These are phyloP conservation scores for Ramaria sp. DNA, from an alignment of 768 basidiomycete genomes.

Conservation along the genomic window DNA sequence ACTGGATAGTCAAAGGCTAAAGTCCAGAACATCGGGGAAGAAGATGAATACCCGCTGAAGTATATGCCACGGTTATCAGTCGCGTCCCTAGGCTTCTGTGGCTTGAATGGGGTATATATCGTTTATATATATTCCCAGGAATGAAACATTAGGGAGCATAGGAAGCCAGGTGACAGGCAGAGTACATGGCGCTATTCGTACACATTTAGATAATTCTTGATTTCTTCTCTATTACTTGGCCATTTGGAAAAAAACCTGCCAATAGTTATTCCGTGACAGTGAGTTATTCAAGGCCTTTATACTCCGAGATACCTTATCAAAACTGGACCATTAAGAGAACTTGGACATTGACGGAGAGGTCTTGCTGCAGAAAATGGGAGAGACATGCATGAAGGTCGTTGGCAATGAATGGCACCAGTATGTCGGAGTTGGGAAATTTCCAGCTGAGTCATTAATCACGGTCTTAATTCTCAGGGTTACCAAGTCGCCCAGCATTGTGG, in stretches of 20 bases:
- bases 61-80: too few relatives aligned
- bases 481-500: not conserved
- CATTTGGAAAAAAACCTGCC: too few relatives aligned
- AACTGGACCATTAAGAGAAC: too few relatives aligned
- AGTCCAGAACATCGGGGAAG: not conserved
- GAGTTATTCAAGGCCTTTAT: too few relatives aligned
- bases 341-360: not conserved
- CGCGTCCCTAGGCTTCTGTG: too few relatives aligned
- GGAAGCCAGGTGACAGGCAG: not conserved
- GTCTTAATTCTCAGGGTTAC: too few relatives aligned
- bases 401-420: not conserved
- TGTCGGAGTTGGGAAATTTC: not conserved
- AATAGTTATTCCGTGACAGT: too few relatives aligned
- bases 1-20: not conserved
- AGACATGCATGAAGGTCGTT: not conserved
- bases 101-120: too few relatives aligned
- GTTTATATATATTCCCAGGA: not conserved
- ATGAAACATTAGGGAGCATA: not conserved
- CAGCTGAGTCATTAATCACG: too few relatives aligned
- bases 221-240: too few relatives aligned
- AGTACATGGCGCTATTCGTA: not conserved
- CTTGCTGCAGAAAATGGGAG: not conserved
- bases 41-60: too few relatives aligned
- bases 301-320: too few relatives aligned
- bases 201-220: not conserved